A percentile compares a stretch with the other conserved stretches of the same genome.
Evolutionary conservation across 2,329 filamentous ascomycete genomes (phyloP).

Genomic region (Lasiodiplodia citricola): DNA sequence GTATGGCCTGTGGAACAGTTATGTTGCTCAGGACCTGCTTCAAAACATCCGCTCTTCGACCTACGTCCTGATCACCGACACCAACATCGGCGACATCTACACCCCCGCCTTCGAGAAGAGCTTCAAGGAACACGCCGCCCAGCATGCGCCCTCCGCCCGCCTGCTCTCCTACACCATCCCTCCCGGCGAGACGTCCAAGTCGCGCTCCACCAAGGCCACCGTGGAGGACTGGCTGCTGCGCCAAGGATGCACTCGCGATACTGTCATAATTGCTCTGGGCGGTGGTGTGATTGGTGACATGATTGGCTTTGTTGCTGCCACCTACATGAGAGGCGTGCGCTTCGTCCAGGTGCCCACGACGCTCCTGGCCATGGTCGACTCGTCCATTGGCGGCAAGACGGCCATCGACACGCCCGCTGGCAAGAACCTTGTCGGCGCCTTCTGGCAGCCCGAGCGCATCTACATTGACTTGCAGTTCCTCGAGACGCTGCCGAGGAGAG

Average conservation of each 20-base stretch:
- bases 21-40: constrained; percentile 81
- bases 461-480: constrained; percentile 94
- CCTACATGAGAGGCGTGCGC: constrained; percentile 96
- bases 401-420: constrained; percentile 95
- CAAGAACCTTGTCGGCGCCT: constrained; percentile 94
- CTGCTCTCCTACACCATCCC: constrained; percentile 89
- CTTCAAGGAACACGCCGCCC: constrained; percentile 61
- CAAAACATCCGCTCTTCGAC: constrained; percentile 80
- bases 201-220: constrained; percentile 88
- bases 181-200: constrained; percentile 93
- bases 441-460: constrained; percentile 94
- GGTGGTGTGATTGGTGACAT: constrained; percentile 98
- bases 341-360: constrained; percentile 98
- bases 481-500: constrained; percentile 84
- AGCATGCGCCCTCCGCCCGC: constrained; percentile 58
- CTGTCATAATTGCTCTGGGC: constrained; percentile 90
- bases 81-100: constrained; percentile 83
- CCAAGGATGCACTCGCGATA: constrained; percentile 91
- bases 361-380: constrained; percentile 95
- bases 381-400: constrained; percentile 97
- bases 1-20: constrained; percentile 85
- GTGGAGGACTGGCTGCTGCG: constrained; percentile 98
- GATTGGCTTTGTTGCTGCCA: constrained; percentile 96
- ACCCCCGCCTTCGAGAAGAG: constrained; percentile 74
- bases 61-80: constrained; percentile 96